Evolutionary conservation across 2,329 filamentous ascomycete genomes (phyloP).

Genomic region (Exophiala oligosperma): DNA sequence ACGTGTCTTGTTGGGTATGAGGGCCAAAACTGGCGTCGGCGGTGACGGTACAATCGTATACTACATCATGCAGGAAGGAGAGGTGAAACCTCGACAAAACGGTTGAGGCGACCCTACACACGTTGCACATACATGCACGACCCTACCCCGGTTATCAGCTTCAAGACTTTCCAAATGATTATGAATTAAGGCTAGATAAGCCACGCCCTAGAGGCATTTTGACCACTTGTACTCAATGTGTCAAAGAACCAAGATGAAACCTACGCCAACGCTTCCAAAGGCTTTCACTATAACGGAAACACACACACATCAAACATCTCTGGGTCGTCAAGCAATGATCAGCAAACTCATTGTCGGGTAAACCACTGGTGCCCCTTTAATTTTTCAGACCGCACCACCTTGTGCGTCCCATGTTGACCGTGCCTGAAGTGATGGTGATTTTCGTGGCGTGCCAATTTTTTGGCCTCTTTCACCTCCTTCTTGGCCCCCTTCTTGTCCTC

Average conservation of each 20-base stretch:
- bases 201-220: too few species aligned
- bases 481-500: slow-evolving; percentile 27
- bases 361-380: slow-evolving; percentile 29
- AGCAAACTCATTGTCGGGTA: slow-evolving; percentile 14
- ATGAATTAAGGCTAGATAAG: too few species aligned
- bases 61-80: slow-evolving; percentile 64
- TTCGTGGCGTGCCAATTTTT: slow-evolving; percentile 18
- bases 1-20: slow-evolving; percentile 58
- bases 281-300: not conserved
- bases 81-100: slow-evolving; percentile 66
- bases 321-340: not conserved
- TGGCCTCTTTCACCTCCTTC: slow-evolving; percentile 24
- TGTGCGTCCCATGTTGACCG: slow-evolving; percentile 4
- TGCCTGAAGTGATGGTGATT: slow-evolving; percentile 12
- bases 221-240: too few species aligned
- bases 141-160: not conserved
- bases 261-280: not conserved
- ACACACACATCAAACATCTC: not conserved
- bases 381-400: slow-evolving; percentile 20
- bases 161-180: not conserved
- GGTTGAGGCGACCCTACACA: slow-evolving; percentile 11
- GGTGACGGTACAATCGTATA: slow-evolving; percentile 65
- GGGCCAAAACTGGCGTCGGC: slow-evolving; percentile 50
- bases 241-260: too few species aligned
- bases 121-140: too few species aligned